Evolutionary conservation across 768 basidiomycete genomes (phyloP), one percentile per base, ranked within the genome.

Genomic region (Suillus plorans): DNA sequence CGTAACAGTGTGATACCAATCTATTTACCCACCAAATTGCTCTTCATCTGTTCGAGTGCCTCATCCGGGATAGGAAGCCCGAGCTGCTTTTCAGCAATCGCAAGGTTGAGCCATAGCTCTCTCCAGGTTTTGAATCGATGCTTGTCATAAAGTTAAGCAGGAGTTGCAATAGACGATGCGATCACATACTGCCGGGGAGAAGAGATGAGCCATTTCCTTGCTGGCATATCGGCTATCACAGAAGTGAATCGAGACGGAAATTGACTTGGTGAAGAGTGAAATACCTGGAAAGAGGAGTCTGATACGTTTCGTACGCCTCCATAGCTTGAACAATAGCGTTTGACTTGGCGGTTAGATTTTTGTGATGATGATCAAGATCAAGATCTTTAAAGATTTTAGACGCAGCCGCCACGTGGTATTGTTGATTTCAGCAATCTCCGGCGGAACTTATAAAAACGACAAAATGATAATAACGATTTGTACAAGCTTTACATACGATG

Each of bases 201-300:
- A 99, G 53, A 99, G 84, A 77, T 94, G 84, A 12, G 95, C 89
- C 97, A 99, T 99, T 80, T 99, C 96, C 77, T 95, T 96, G 83
- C 94, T 97, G 22, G 97, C 97, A 92, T 99, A 99, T 59, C 97
- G 96, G 73, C 96, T 98, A 71, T 37, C 64, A 61, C 52, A 62
- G 22, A 25, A 34, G 37, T 49, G 60, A 50, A 59, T 61, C 57
- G 25, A 34, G 18, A 31, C 14, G 55, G 31, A 18, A 50, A 65
- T 28, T 49, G 22, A 25, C 39, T 16, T 31, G 10, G 58, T 8
- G 58, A 13, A 20, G 22, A 64, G 49, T 22, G n/a, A 6, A 49
- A 76, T 66, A 91, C 91, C 91, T 93, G 25, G 91, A 87, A 42
- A 94, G 84, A 4, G 91, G 92, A 2, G 91, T 92, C 71, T 92